Evolutionary conservation across 495 filamentous ascomycete genomes (phyloP), one percentile per base, ranked within the genome.

Genomic region (Penicillium turbatum): DNA sequence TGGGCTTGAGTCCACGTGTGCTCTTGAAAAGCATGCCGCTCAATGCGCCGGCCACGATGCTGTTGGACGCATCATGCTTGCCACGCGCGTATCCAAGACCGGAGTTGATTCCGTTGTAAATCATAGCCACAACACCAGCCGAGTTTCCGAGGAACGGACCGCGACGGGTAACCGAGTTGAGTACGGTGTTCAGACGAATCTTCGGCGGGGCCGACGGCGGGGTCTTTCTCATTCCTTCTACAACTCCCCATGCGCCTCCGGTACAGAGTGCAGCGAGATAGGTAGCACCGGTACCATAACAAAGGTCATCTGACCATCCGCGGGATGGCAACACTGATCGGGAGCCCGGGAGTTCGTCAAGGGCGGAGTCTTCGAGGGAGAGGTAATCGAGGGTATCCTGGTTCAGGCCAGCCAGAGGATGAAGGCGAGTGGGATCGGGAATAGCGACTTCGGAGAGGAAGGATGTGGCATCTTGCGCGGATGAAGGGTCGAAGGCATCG

Each of bases 141-240:
- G 85, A 89, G 76, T 98, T 98, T 13, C 95, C 93, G 56, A 97
- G 70, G 76, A 96, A 98, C n/a, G 93, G 93, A 7, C 93, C 93
- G 71, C 93, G 76, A 61, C 93, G 74, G 40, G 93, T 98, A 39
- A 98, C 79, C 34, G 89, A 86, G 71, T 98, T 98, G 55, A 98
- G 81, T 24, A 95, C 90, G 48, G 86, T 86, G 77, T 98, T 98
- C 17, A 98, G 75, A 51, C 88, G 84, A 60, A 98, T 79, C 79
- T 93, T 91, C 0, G 95, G 92, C 19, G 90, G 85, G 57, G 92
- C 87, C 8, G 78, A 82, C 1, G 76, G 70, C 0, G 83, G 82
- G 51, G 85, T 87, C 69, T 85, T 85, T 59, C 81, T 81, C 49
- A 97, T 66, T 5, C 93, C 93, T 72, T 98, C 93, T 29, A 85